A percentile compares a stretch with the other conserved stretches of the same genome.
phyloP scores from a whole-genome alignment of 1,139 yeast genomes.

The Scheffersomyces parashehatae region DNA sequence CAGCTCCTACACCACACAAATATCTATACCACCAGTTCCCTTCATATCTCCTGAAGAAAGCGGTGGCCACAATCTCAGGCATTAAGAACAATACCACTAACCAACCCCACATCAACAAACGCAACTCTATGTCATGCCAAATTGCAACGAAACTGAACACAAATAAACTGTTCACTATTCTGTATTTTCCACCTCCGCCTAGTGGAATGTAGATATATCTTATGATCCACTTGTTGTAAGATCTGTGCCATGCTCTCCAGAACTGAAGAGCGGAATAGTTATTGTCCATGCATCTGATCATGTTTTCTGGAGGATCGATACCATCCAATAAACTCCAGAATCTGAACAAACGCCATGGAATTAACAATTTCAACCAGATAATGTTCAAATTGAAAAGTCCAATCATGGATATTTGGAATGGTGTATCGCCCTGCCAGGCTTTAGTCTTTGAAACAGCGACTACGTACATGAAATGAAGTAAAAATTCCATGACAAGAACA shows the following conservation, averaged over 20 bases:
- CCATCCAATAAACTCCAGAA: conserved; percentile 90
- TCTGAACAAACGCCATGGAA: conserved; percentile 96
- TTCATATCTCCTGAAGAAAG: conserved; percentile 40
- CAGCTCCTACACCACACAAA: conserved; percentile 84
- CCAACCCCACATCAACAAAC: conserved; percentile 94
- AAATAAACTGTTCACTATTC: conserved; percentile 73
- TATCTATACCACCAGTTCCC: conserved; percentile 75
- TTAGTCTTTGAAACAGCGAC: conserved; percentile 87
- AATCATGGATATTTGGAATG: conserved; percentile 92
- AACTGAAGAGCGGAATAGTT: conserved; percentile 90
- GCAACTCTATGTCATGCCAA: conserved; percentile 96
- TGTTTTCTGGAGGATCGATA: conserved; percentile 96
- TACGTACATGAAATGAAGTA: conserved; percentile 86
- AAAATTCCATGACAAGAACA: conserved; percentile 81
- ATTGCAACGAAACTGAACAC: conserved; percentile 97
- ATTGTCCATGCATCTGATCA: conserved; percentile 95
- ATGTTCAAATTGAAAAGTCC: conserved; percentile 87
- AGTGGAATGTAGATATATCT: conserved; percentile 83
- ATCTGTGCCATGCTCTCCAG: conserved; percentile 99
- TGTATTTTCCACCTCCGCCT: conserved; percentile 71
- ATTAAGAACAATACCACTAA: conserved; percentile 78
- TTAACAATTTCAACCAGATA: conserved; percentile 86
- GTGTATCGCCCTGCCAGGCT: conserved; percentile 89
- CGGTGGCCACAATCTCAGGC: conserved; percentile 81
- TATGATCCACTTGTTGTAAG: conserved; percentile 86